Percentiles rank a stretch among this genome's conserved stretches.
Conservation (phyloP, 495 filamentous ascomycete species). For the Aspergillus diversus region DNA sequence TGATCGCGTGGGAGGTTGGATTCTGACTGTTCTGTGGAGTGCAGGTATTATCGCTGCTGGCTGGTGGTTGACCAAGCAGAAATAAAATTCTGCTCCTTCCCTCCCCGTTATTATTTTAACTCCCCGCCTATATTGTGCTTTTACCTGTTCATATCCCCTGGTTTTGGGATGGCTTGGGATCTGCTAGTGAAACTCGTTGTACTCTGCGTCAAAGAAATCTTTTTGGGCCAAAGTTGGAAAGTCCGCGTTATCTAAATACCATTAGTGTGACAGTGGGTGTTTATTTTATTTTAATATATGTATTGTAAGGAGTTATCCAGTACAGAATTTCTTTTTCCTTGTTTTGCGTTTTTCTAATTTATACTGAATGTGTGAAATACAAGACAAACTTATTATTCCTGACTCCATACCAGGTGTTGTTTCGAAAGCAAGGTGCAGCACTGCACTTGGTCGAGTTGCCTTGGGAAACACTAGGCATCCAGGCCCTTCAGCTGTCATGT, state of each 20-base stretch:
- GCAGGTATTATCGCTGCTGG: conserved; percentile 35
- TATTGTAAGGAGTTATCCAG: no score
- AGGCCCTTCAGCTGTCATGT: no score
- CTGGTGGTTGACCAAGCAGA: conserved; percentile 33
- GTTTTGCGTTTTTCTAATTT: no score
- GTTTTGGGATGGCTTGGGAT: background rate
- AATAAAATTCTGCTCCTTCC: conserved; percentile 4
- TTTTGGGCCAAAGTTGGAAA: background rate
- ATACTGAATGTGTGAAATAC: no score
- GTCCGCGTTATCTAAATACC: background rate
- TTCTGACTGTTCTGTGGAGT: conserved; percentile 63
- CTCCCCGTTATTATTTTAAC: background rate
- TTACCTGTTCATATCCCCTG: background rate
- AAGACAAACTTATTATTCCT: no score
- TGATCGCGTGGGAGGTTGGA: conserved; percentile 66
- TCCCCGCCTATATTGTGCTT: background rate
- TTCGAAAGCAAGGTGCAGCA: no score
- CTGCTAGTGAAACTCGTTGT: background rate
- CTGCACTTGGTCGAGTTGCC: no score
- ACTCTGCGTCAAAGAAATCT: background rate
- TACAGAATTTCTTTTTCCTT: no score
- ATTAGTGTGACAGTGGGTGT: background rate
- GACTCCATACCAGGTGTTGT: no score
- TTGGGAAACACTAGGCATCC: no score
- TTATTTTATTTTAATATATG: background rate